Conservation (phyloP, 2,329 filamentous ascomycete genomes). For the Penicillium sp. region DNA sequence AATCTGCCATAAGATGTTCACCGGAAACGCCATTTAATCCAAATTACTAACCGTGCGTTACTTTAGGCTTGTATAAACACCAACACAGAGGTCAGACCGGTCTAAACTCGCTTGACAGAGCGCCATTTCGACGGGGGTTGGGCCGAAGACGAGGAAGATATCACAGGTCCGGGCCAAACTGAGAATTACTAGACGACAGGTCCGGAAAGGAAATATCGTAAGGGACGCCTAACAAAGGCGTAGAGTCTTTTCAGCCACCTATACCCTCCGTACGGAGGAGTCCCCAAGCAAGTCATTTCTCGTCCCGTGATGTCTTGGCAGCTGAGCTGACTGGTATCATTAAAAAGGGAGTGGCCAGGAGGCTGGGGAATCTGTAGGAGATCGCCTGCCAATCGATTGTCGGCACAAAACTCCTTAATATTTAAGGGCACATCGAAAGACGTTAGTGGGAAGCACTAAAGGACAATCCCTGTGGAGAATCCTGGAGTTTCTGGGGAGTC, state of each 20-base stretch:
- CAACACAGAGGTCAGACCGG: not conserved
- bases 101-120: not conserved
- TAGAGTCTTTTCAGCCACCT: not conserved
- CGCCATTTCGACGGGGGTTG: not conserved
- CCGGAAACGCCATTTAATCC: not conserved
- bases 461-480: not conserved
- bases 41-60: not conserved
- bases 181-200: not conserved
- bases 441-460: not conserved
- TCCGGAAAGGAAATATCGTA: not conserved
- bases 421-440: not conserved
- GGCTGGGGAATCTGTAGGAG: not conserved
- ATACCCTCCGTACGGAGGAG: not conserved
- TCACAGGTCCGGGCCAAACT: constrained; percentile 1
- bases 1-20: not conserved
- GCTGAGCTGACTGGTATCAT: not conserved
- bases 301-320: not conserved
- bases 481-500: not conserved
- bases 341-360: not conserved
- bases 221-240: not conserved
- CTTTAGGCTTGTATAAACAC: not conserved
- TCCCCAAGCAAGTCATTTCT: not conserved
- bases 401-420: not conserved
- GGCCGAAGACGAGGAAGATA: not conserved
- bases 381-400: not conserved